phyloP scores from a whole-genome alignment of 106 monocot species.

The Dactylorhiza incarnata region DNA sequence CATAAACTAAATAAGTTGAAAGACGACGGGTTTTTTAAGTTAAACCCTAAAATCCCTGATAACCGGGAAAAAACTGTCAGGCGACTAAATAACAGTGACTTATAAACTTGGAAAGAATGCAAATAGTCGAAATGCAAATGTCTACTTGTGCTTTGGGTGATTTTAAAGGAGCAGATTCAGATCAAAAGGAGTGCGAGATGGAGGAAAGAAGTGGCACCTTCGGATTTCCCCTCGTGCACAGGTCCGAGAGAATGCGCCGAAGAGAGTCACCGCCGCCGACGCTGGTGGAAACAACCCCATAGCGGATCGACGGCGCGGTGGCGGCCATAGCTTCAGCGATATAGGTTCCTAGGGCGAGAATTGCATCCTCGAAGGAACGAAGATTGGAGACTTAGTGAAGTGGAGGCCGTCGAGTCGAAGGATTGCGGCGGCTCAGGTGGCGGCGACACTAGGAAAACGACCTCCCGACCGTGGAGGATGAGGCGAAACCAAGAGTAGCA shows the following conservation, averaged over 20 bases:
- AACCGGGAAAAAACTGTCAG: not conserved
- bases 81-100: not conserved
- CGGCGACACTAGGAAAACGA: too few species aligned
- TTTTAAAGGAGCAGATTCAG: not conserved
- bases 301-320: conserved; percentile 13
- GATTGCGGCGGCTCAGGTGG: too few species aligned
- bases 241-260: conserved; percentile 46
- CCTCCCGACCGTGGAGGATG: not conserved
- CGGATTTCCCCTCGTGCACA: conserved; percentile 37
- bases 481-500: not conserved
- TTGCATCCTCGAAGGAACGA: not conserved
- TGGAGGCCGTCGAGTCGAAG: not conserved
- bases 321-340: conserved; percentile 15
- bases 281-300: conserved; percentile 7
- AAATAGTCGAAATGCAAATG: not conserved
- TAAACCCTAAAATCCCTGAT: not conserved
- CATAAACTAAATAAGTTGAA: not conserved
- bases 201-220: conserved; percentile 18
- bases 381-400: not conserved
- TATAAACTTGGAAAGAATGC: not conserved
- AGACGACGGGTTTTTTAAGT: not conserved
- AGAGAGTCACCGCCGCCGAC: conserved; percentile 30
- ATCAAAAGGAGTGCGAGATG: not conserved
- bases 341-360: not conserved
- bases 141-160: not conserved